Base-by-base conservation (phyloP, 768 basidiomycete species). In the Paxillus ammoniavirescens region DNA sequence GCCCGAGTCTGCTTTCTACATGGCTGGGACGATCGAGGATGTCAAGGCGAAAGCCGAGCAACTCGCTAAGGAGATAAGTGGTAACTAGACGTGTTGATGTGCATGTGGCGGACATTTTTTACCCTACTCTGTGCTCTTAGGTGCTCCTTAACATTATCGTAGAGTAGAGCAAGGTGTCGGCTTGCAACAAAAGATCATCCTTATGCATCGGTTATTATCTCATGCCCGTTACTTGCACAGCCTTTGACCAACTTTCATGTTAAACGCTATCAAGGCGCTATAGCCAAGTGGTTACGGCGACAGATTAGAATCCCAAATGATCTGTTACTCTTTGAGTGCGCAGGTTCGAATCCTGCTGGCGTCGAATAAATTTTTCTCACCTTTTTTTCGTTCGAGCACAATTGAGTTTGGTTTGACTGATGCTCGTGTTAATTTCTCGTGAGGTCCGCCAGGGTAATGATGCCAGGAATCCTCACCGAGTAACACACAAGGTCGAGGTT, bases 1-100 rank as follows among this genome's bases (percentile, higher is more conserved):
- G 48, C 95, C 97, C 50, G 97, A 99, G 75, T 88, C 89, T 61
- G 94, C 96, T 50, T 98, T 98, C 84, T 98, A 97, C 82, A 98
- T 96, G 93, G 77, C 86, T 67, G 96, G 96, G 63, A 96, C 93
- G 63, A 96, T 98, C 66, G 92, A 94, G 73, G 96, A 98, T 62
- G 96, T 90, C 72, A 94, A 96, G 81, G 74, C 82, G 61, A 99
- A 99, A 87, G 97, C 97, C 60, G 95, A 95, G 75, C 89, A 95
- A 73, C 85, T 96, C 62, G 91, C 93, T 54, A 96, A 96, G 82
- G 95, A 98, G 66, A 92, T 95, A 79, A 82, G 74, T 58, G 71
- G 82, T 46, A 71, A 71, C 56, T 71, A 71, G 67, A 61, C 36
- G 30, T 40, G 8, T 35, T 13, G 35, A 35, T 35, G 35, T 60